Evolutionary conservation across 2,329 filamentous ascomycete genomes (phyloP), one percentile per base, ranked within the genome.

Genomic region (Capronia coronata): DNA sequence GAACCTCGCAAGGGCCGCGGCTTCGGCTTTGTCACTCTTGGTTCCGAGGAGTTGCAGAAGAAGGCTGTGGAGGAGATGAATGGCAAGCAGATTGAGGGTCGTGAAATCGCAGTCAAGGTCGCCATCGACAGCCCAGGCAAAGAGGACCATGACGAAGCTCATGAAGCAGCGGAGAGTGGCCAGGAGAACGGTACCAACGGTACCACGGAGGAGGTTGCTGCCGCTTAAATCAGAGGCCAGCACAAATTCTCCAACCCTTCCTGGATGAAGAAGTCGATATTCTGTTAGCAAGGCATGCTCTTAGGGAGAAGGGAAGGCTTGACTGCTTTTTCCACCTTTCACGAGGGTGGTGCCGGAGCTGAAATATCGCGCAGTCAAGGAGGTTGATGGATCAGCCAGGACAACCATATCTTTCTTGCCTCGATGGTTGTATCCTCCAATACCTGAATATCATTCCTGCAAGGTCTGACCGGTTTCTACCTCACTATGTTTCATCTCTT

Each of bases 101-200:
- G 93, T 66, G 91, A 97, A 77, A 98, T 98, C 63, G 93, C 93
- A 59, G 93, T 98, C 80, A 98, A 98, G 86, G 90, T 98, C 68
- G 93, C 93, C 67, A 97, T 98, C 67, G 93, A 98, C 77, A 96
- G 89, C 79, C 93, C 93, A 59, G 91, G 94, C 75, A 98, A 97
- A 85, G 91, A 96, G 73, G 91, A 96, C 68, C 34, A 37, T 37
- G 34, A 37, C 18, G 5, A 37, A 9, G 14, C 18, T 2, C 34
- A 37, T 16, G 34, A 37, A 3, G 82, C 86, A 65, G 84, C 69
- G 48, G 72, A 76, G 46, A 68, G 70, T 55, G 46, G 42, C 38
- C 48, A 46, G n/a, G 50, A 50, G 16, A 57, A 58, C 41, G 57
- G 57, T 32, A 59, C 55, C 43, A 56, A 58, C 35, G 57, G 55